Percentiles rank a stretch among this genome's conserved stretches.
phyloP scores from a whole-genome alignment of 129 eudicot species.

The Ambrosia artemisiifolia region DNA sequence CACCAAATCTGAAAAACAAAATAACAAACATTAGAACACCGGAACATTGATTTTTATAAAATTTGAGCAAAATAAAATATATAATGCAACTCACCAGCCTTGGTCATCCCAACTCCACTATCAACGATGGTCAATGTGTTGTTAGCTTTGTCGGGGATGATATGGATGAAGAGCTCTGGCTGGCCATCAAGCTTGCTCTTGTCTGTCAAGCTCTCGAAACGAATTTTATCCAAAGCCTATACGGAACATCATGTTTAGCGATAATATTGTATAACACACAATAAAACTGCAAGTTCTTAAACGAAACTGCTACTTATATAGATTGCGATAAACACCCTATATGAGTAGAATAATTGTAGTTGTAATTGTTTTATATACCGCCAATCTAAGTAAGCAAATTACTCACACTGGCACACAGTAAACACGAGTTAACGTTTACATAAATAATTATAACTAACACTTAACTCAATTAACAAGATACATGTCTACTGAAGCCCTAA shows the following conservation, averaged over 20 bases:
- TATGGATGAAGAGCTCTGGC: conserved; percentile 87
- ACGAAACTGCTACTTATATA: no score
- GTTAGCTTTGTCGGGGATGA: conserved; percentile 77
- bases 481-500: no score
- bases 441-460: background rate
- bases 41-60: background rate
- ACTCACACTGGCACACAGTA: background rate
- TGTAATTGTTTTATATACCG: background rate
- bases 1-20: conserved; percentile 54
- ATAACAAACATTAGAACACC: background rate
- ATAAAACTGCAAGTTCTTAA: no score
- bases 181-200: conserved; percentile 93
- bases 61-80: background rate
- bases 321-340: no score
- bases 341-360: background rate
- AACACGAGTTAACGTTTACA: background rate
- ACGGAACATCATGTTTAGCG: background rate
- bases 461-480: background rate
- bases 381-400: background rate
- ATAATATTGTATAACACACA: background rate
- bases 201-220: conserved; percentile 89
- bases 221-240: conserved; percentile 83
- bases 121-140: conserved; percentile 74
- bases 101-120: conserved; percentile 95
- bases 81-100: conserved; percentile 58